Conservation (phyloP, 2,329 filamentous ascomycete species). For the Capronia epimyces region DNA sequence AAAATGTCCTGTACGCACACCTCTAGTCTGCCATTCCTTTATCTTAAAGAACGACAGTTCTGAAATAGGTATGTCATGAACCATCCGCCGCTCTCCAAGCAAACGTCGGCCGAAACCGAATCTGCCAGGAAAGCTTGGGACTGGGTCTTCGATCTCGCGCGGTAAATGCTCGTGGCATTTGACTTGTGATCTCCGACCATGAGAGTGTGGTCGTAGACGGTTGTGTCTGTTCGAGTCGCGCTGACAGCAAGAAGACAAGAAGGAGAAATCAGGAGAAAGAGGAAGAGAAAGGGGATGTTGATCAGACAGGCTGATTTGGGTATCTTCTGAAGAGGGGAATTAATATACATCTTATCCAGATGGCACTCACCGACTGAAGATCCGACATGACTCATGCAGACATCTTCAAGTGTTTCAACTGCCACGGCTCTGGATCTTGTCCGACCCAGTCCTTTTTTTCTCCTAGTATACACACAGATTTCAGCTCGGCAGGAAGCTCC, state of each 20-base stretch:
- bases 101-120: conserved; percentile 21
- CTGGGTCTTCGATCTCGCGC: conserved; percentile 45
- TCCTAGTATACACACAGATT: conserved; percentile 69
- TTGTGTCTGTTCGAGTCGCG: conserved; percentile 50
- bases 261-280: conserved; percentile 1
- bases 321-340: conserved; percentile 26
- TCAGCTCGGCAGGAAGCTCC: conserved; percentile 54
- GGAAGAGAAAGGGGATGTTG: neutral
- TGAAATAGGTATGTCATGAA: conserved; percentile 42
- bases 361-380: conserved; percentile 9
- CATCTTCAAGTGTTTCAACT: conserved; percentile 24
- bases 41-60: conserved; percentile 48
- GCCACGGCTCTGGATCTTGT: conserved; percentile 21
- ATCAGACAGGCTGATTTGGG: conserved; percentile 5
- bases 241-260: conserved; percentile 28
- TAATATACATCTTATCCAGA: conserved; percentile 13
- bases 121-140: conserved; percentile 3
- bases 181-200: conserved; percentile 52
- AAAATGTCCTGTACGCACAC: conserved; percentile 45
- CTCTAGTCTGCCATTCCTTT: conserved; percentile 53
- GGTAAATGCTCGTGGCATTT: conserved; percentile 31
- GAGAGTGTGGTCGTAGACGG: conserved; percentile 44
- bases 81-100: conserved; percentile 1
- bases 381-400: conserved; percentile 11
- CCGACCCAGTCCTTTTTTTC: conserved; percentile 65